A percentile compares a stretch with the other conserved stretches of the same genome.
phyloP scores from a whole-genome alignment of 305 asterid species.

The Andrographis paniculata region DNA sequence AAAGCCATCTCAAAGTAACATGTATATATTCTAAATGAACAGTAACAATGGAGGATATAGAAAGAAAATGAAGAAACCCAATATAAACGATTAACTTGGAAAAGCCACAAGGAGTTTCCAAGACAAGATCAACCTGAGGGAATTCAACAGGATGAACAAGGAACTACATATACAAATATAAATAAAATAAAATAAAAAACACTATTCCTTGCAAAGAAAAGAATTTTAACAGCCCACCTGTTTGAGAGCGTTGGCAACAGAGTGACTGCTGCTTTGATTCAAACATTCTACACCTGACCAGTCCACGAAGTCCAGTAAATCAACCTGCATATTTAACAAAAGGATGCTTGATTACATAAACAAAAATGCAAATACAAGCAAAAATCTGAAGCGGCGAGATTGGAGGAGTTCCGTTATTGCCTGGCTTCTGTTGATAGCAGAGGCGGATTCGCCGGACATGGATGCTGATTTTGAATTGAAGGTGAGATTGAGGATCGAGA shows the following conservation, averaged over 20 bases:
- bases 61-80: background rate
- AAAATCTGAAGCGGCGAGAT: background rate
- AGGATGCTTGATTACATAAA: background rate
- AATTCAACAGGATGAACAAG: background rate
- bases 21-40: background rate
- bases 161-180: background rate
- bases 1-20: too few species aligned
- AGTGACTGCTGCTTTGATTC: conserved; percentile 51
- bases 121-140: background rate
- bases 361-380: background rate
- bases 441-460: conserved; percentile 74
- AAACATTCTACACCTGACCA: conserved; percentile 95
- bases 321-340: conserved; percentile 43
- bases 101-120: too few species aligned
- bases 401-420: conserved; percentile 21
- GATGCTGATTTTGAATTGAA: conserved; percentile 13
- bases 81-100: too few species aligned
- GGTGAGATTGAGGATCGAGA: conserved; percentile 8
- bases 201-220: background rate
- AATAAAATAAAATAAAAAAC: too few species aligned
- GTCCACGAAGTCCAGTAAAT: conserved; percentile 73
- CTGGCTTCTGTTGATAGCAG: conserved; percentile 47
- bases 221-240: conserved; percentile 34
- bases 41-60: background rate
- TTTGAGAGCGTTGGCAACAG: conserved; percentile 78